Percentiles rank a stretch among this genome's conserved stretches.
Conservation (phyloP, 1,284 basidiomycete species). For the Boletus holoroseus region DNA sequence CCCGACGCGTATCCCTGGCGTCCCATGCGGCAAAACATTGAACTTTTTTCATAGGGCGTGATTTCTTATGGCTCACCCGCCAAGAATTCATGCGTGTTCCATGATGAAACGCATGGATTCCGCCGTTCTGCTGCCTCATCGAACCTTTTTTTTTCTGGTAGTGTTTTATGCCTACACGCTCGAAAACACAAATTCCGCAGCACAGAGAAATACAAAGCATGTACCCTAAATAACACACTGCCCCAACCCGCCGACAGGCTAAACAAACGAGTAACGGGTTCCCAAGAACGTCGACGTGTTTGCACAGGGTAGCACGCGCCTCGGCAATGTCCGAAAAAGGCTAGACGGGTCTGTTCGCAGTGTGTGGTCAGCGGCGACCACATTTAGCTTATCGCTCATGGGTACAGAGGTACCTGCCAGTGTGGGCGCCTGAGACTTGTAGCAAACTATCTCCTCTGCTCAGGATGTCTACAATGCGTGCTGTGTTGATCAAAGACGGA, state of each 20-base stretch:
- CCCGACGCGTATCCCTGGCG: neutral
- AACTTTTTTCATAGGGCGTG: no score
- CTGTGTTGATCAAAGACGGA: constrained; percentile 75
- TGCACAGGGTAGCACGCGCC: no score
- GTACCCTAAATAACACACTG: neutral
- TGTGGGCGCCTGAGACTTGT: neutral
- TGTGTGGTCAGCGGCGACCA: no score
- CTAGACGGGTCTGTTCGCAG: no score
- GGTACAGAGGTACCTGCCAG: neutral
- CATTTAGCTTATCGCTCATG: neutral
- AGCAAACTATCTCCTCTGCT: neutral
- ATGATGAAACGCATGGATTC: neutral
- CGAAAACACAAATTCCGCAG: neutral
- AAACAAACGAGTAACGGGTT: neutral
- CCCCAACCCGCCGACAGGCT: neutral
- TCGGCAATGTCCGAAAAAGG: neutral
- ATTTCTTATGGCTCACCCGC: neutral
- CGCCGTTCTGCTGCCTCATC: neutral
- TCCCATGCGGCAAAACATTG: neutral
- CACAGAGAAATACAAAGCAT: no score
- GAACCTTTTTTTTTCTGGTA: no score
- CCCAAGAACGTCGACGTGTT: no score
- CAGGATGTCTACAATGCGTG: constrained; percentile 58
- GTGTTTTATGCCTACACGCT: no score
- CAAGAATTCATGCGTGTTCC: neutral